Base-by-base conservation (phyloP, 1,284 basidiomycete species). In the Tilletia caries region DNA sequence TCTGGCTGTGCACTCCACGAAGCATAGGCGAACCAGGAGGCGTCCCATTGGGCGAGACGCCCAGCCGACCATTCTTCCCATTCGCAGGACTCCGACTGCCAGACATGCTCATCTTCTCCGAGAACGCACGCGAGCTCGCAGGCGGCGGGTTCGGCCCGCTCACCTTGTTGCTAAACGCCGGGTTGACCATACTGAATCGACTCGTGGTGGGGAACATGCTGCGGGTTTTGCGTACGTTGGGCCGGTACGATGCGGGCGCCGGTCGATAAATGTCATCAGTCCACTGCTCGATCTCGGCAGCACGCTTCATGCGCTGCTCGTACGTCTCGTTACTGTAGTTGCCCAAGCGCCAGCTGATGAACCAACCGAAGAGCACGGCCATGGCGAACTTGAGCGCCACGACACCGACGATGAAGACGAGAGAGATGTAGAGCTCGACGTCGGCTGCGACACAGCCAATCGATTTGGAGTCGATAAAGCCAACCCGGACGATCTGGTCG, bases 331-430 rank as follows among this genome's bases (percentile, higher is more conserved):
- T 89, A 76, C 91, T 90, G 87, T 97, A 98, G 77, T 92, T 91
- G 67, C 95, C 95, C 52, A 99, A 87, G 79, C 89, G 89, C 91
- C 92, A 94, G 27, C 92, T 93, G 82, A 93, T 89, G 88, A 97
- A 98, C 95, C 95, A 99, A 50, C 92, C 88, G 84, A 98, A 99
- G 82, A 93, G 87, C 78, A 98, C 91, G 52, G 96, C 95, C 93
- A 98, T 95, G 76, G 88, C 86, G 86, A 98, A 99, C 73, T 94
- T 93, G 85, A 97, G 95, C 68, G 88, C 87, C 69, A 98, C 95
- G 71, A 97, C 95, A 71, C 95, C 96, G 74, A 97, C 90, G 83
- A 99, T 98, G 88, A 98, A 96, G 76, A 95, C 89, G 77, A 98
- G 89, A 64, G 95, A 97, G 69, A 97, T 87, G 83, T 95, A 96